Percentiles rank a stretch among this genome's conserved stretches.
Evolutionary conservation across 306 rosid species (phyloP).

Genomic region (Glycyrrhiza uralensis): DNA sequence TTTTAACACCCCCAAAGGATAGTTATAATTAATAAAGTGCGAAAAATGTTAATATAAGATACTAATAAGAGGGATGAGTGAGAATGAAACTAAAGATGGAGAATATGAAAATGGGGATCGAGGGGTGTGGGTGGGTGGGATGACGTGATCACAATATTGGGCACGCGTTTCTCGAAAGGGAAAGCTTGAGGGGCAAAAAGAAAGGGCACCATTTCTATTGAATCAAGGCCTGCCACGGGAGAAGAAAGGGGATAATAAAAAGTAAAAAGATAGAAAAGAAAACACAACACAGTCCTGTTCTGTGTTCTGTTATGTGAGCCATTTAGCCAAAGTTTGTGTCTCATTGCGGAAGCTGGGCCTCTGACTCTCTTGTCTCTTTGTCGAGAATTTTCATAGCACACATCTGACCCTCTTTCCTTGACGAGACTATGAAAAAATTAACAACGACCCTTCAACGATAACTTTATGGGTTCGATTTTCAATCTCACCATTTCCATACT

Average conservation of each 20-base stretch:
- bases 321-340: constrained; percentile 34
- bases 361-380: constrained; percentile 70
- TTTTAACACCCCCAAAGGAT: too few species aligned
- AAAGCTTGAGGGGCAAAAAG: constrained; percentile 46
- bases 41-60: too few species aligned
- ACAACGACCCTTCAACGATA: too few species aligned
- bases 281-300: neutral
- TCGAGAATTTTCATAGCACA: constrained; percentile 69
- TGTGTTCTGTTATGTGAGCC: neutral
- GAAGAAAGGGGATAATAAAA: neutral
- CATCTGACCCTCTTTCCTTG: constrained; percentile 24
- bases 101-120: too few species aligned
- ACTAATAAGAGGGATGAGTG: too few species aligned
- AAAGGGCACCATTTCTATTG: constrained; percentile 41
- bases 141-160: constrained; percentile 61
- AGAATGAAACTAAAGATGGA: too few species aligned
- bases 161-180: constrained; percentile 74
- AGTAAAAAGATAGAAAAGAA: neutral
- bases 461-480: neutral
- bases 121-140: constrained; percentile 64
- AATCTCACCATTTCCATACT: too few species aligned
- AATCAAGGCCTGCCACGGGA: constrained; percentile 37
- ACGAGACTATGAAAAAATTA: neutral
- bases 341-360: constrained; percentile 38
- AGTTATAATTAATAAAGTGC: too few species aligned